Conservation (phyloP, 805 yeast species). For the Maudiozyma bulderi region DNA sequence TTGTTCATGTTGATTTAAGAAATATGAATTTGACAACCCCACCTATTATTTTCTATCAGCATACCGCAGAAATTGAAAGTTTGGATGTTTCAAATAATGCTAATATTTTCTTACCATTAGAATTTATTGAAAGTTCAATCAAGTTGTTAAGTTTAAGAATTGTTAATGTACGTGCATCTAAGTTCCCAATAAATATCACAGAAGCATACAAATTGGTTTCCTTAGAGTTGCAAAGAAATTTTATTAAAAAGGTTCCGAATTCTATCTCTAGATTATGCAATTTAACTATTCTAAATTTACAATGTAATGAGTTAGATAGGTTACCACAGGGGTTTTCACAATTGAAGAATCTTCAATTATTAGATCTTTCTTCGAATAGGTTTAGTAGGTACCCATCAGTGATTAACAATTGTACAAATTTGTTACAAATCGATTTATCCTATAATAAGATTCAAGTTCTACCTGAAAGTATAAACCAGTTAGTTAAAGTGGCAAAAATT, state of each 20-base stretch:
- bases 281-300: conserved; percentile 52
- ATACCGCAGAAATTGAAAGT: conserved; percentile 69
- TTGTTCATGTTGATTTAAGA: conserved; percentile 62
- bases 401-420: conserved; percentile 46
- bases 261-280: conserved; percentile 45
- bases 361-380: conserved; percentile 76
- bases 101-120: conserved; percentile 71
- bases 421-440: conserved; percentile 66
- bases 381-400: conserved; percentile 56
- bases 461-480: conserved; percentile 51
- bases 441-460: conserved; percentile 60
- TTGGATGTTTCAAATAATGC: conserved; percentile 83
- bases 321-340: conserved; percentile 55
- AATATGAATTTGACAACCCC: conserved; percentile 71
- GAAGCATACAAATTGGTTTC: conserved; percentile 58
- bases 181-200: conserved; percentile 63
- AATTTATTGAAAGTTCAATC: conserved; percentile 73
- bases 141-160: conserved; percentile 59
- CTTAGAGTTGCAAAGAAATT: conserved; percentile 71
- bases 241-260: conserved; percentile 52
- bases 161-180: conserved; percentile 62
- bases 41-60: conserved; percentile 73
- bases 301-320: conserved; percentile 60
- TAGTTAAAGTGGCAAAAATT: conserved; percentile 55
- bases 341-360: conserved; percentile 41